phyloP scores from a whole-genome alignment of 208 protist genomes.

The Trypanosoma congolense region DNA sequence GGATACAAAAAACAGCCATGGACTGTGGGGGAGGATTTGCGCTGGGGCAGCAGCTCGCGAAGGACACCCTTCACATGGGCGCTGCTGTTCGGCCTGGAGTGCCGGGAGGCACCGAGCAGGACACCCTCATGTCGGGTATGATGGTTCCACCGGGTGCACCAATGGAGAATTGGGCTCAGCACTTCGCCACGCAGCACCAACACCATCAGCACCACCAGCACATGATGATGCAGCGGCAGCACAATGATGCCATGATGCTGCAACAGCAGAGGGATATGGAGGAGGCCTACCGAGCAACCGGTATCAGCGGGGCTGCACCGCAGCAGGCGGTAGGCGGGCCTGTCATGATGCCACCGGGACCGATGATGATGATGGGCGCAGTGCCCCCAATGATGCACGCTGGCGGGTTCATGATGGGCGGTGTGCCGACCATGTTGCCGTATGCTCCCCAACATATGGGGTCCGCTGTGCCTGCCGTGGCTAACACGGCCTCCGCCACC shows the following conservation, averaged over 20 bases:
- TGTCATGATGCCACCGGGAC: constrained; percentile 19
- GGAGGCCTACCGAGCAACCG: constrained; percentile 32
- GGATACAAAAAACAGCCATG: constrained; percentile 24
- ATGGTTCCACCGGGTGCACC: constrained; percentile 23
- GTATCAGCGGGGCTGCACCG: constrained; percentile 7
- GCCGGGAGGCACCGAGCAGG: constrained; percentile 40
- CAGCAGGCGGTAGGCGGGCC: constrained; percentile 3
- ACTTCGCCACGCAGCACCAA: constrained; percentile 32
- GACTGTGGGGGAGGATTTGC: constrained; percentile 65
- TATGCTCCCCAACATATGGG: constrained; percentile 25
- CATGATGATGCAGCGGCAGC: constrained; percentile 35
- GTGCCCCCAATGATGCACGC: constrained; percentile 38
- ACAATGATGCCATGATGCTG: constrained; percentile 37
- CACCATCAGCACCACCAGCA: constrained; percentile 29
- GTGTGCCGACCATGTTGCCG: constrained; percentile 14
- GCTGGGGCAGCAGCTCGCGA: constrained; percentile 63
- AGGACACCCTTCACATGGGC: constrained; percentile 60
- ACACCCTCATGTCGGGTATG: constrained; percentile 32
- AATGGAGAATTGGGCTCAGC: constrained; percentile 45
- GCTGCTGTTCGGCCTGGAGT: constrained; percentile 33
- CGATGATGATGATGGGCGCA: constrained; percentile 13
- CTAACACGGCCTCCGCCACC: constrained; percentile 20
- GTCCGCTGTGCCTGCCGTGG: constrained; percentile 22
- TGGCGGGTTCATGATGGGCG: constrained; percentile 18
- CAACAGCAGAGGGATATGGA: constrained; percentile 65